Evolutionary conservation across 23 red algal species (phyloP), one percentile per base, ranked within the genome.

Genomic region (Gracilariopsis chorda): DNA sequence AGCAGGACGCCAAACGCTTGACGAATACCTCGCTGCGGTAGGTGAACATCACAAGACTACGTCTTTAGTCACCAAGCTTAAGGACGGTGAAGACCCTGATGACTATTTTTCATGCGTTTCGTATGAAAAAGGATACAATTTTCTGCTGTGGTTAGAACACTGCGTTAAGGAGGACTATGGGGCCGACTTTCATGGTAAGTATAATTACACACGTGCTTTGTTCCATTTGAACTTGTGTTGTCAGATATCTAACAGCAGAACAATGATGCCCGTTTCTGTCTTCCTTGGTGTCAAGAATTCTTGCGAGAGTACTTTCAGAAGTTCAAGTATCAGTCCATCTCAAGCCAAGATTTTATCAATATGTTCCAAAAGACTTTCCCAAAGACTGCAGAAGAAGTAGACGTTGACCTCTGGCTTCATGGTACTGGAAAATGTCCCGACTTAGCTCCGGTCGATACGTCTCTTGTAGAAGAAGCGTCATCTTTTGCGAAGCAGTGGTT

Each of bases 71-170:
- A 39, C 82, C 16, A 86, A 87, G 36, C 69, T 95, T 13, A 77
- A 76, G 40, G 92, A 79, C 57, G 81, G 73, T 9, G 63, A 73
- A 39, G 92, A 95, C 41, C 92, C 92, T 1, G 82, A 95, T 57
- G 92, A 95, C 44, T 76, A 62, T 27, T 95, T 95, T 72, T 84
- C 82, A 0, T 71, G 70, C 24, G 58, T 87, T 41, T 44, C 82
- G 3, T 95, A 95, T 25, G 92, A 95, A 80, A 80, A 83, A 20
- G 92, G 92, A 6, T 95, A 74, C 71, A 95, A 89, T 49, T 88
- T 95, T 49, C 69, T 95, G 44, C 72, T 80, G 41, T 81, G 80
- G 48, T 42, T 95, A 25, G 80, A 87, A 25, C 70, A 78, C 34
- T 39, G 67, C 28, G 48, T 94, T 39, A 78, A 77, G 48, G n/a